phyloP scores from a whole-genome alignment of 495 filamentous ascomycete genomes.

The Sphaerosporella brunnea region DNA sequence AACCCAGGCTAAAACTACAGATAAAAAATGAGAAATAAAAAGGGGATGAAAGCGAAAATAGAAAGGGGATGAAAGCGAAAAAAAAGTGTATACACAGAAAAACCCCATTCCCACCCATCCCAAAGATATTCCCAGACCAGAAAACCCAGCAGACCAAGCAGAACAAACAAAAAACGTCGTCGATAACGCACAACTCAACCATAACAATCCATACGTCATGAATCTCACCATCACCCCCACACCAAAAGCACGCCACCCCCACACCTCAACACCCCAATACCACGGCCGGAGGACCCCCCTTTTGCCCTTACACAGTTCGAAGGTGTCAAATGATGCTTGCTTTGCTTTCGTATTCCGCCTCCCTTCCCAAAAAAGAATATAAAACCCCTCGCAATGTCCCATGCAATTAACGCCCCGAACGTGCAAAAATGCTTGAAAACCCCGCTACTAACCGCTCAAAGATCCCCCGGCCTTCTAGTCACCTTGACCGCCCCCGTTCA shows the following conservation, averaged over 20 bases:
- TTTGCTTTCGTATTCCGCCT: not conserved
- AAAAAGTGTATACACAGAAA: no score
- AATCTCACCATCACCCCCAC: not conserved
- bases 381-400: slow-evolving; percentile 1
- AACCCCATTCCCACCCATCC: no score
- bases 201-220: not conserved
- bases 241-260: not conserved
- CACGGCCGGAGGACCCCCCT: not conserved
- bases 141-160: not conserved
- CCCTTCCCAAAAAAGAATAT: not conserved
- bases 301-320: no score
- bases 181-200: slow-evolving; percentile 2
- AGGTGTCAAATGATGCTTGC: no score
- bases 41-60: not conserved
- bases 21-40: no score
- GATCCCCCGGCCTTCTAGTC: slow-evolving; percentile 6
- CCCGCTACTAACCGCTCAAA: not conserved
- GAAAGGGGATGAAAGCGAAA: not conserved
- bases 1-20: no score
- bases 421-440: slow-evolving; percentile 7
- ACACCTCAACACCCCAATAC: not conserved
- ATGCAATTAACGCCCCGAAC: slow-evolving; percentile 7
- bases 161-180: not conserved
- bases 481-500: not conserved
- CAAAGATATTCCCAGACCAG: not conserved